Evolutionary conservation across 257 asterid genomes (phyloP).

Genomic region (Coffea canephora): DNA sequence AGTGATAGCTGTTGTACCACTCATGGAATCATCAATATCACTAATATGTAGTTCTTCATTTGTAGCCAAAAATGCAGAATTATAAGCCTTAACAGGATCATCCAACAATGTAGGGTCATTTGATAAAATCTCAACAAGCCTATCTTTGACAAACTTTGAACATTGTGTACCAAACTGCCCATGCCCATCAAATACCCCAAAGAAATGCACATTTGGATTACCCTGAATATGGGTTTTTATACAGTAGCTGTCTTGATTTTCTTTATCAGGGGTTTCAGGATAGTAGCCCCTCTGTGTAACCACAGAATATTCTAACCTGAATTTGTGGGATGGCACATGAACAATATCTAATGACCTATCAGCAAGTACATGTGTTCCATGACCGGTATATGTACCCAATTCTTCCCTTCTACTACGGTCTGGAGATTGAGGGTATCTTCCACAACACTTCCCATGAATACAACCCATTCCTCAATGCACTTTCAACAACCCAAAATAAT

Average conservation of each 20-base stretch:
- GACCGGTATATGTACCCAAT: constrained; percentile 35
- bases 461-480: constrained; percentile 68
- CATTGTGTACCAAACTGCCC: constrained; percentile 79
- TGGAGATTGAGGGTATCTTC: constrained; percentile 46
- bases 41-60: constrained; percentile 78
- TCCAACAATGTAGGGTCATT: constrained; percentile 60
- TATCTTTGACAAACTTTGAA: constrained; percentile 68
- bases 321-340: constrained; percentile 75
- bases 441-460: constrained; percentile 83
- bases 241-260: constrained; percentile 82
- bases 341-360: constrained; percentile 52
- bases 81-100: constrained; percentile 80
- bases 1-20: constrained; percentile 95
- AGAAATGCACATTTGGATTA: constrained; percentile 87
- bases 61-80: constrained; percentile 58
- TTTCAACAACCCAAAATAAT: constrained; percentile 22
- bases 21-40: constrained; percentile 86
- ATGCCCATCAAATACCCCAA: constrained; percentile 97
- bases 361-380: constrained; percentile 37
- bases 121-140: constrained; percentile 63
- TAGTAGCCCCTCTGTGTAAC: constrained; percentile 76
- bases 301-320: constrained; percentile 61
- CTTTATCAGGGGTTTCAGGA: constrained; percentile 87
- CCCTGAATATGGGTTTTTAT: constrained; percentile 62
- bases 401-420: constrained; percentile 55